Evolutionary conservation across 1,284 basidiomycete genomes (phyloP), one percentile per base, ranked within the genome.

Genomic region (Ustilago hordei): DNA sequence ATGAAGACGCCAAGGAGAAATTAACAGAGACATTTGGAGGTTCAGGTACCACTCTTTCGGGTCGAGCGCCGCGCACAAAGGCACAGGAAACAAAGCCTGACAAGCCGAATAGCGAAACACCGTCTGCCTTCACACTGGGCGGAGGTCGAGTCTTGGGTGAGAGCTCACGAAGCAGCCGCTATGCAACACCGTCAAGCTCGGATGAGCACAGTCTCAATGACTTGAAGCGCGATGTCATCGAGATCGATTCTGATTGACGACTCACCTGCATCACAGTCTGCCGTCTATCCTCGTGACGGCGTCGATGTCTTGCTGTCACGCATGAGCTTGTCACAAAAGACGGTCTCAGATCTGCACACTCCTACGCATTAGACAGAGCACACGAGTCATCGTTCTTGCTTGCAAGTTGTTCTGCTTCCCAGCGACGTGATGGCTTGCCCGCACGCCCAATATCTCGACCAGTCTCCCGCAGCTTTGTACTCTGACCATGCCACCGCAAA

Each of bases 231-330:
- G 81, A 82, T 12, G 58, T 78, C 34, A 82, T 82, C 17, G 81
- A 81, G n/a, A 75, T 82, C 41, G 81, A 82, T 52, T 80, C 79
- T 3, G 81, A 81, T 62, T 82, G 67, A 78, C 45, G 28, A 15
- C 12, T 36, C 8, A 11, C 17, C 19, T 19, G 17, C 9, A 19
- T 15, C 19, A 8, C 6, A 45, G n/a, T 45, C 19, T 45, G 43
- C 43, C 8, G n/a, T 11, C 19, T 11, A 45, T 7, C 8, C 7
- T 19, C 3, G 6, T 19, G n/a, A 8, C 43, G n/a, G 43, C 43
- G 43, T 19, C 11, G n/a, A 11, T 8, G n/a, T 11, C 43, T 6
- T n/a, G 8, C n/a, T 7, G 43, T 7, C 43, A 45, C 43, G 11
- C 43, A 3, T 19, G 43, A 43, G 39, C 13, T 6, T 43, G 39